Percentiles rank a stretch among this genome's conserved stretches.
Conservation (phyloP, 768 basidiomycete genomes). For the Tricholoma terreum region DNA sequence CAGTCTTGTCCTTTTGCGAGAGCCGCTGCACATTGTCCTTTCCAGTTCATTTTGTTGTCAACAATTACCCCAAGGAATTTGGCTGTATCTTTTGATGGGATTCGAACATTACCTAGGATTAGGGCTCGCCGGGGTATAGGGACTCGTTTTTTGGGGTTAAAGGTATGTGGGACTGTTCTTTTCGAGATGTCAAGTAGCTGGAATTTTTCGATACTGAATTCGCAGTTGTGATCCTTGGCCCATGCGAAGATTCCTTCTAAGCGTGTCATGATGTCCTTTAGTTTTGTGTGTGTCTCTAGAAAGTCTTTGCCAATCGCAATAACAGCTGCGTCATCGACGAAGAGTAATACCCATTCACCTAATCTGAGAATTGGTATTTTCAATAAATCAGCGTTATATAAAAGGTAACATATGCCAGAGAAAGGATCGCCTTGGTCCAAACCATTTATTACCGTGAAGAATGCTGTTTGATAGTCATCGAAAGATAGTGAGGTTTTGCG, state of each 20-base stretch:
- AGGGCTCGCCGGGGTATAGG: not conserved
- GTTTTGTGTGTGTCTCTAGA: not conserved
- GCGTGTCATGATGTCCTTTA: conserved; percentile 5
- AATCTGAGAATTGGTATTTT: not conserved
- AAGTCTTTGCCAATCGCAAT: not conserved
- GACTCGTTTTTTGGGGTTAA: not conserved
- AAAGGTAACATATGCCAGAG: conserved; percentile 20
- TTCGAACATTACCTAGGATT: not conserved
- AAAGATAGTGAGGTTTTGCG: not conserved
- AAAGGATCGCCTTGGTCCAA: conserved; percentile 22
- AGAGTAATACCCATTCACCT: not conserved
- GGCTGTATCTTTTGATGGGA: conserved; percentile 5
- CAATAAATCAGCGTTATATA: conserved; percentile 23
- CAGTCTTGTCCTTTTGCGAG: not conserved
- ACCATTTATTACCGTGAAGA: conserved; percentile 4
- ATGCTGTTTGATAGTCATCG: not conserved
- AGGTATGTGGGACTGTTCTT: conserved; percentile 6
- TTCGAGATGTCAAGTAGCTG: conserved; percentile 11
- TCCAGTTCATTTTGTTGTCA: conserved; percentile 18
- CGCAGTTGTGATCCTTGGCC: conserved; percentile 19
- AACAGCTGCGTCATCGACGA: not conserved
- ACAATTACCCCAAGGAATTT: conserved; percentile 26
- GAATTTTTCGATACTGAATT: conserved; percentile 19
- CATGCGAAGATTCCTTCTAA: conserved; percentile 14
- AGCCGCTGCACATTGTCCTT: conserved; percentile 10